phyloP scores from a whole-genome alignment of 164 flowering plant species.

The Cinnamomum micranthum region DNA sequence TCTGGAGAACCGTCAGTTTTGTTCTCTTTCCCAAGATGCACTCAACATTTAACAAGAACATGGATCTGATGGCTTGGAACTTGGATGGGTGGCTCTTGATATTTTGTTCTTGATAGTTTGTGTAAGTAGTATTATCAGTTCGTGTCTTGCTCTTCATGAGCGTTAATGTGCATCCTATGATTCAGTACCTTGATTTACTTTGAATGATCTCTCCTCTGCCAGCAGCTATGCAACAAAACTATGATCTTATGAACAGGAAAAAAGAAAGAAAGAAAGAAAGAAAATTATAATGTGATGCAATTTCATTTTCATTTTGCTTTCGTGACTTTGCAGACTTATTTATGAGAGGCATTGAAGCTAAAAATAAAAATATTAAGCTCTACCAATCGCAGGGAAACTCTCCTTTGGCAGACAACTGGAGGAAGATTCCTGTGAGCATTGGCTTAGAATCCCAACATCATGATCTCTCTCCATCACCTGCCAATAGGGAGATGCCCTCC shows the following conservation, averaged over 20 bases:
- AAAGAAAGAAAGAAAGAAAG: background rate
- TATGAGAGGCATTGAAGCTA: background rate
- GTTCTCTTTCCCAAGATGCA: no score
- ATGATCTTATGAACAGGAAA: background rate
- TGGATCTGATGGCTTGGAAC: no score
- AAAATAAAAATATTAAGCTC: background rate
- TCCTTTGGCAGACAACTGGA: constrained; percentile 6
- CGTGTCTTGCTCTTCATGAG: no score
- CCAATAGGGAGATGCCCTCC: constrained; percentile 12
- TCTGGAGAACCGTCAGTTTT: no score
- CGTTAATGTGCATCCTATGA: background rate
- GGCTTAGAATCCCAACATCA: background rate
- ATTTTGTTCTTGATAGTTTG: no score
- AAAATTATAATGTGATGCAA: background rate
- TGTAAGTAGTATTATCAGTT: no score
- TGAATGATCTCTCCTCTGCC: background rate
- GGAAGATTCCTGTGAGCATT: background rate
- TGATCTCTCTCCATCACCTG: constrained; percentile 1
- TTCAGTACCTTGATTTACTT: background rate
- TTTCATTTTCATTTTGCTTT: background rate
- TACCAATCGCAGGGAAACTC: constrained; percentile 7
- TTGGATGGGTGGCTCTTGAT: no score
- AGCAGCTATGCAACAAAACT: background rate
- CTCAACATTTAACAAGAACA: no score
- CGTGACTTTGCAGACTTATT: background rate